Evolutionary conservation across 176 grass and related monocot species (phyloP).

Genomic region (Lolium rigidum): DNA sequence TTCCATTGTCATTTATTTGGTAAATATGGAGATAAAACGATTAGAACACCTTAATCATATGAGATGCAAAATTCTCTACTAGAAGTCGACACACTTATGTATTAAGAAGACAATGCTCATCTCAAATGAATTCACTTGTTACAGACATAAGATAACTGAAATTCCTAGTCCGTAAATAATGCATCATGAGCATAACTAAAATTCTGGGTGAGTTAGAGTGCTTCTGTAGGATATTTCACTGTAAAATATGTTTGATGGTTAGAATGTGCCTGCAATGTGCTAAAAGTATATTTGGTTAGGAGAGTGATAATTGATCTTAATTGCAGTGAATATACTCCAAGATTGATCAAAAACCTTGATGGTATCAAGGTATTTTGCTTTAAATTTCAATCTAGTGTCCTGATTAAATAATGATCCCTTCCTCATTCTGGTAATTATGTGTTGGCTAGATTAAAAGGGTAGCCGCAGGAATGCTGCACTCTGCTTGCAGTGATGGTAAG

Average conservation of each 20-base stretch:
- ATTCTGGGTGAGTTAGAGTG: background rate
- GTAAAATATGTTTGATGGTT: conserved; percentile 30
- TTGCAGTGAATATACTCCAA: conserved; percentile 97
- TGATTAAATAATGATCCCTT: conserved; percentile 9
- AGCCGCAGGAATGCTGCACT: conserved; percentile 95
- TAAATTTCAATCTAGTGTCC: conserved; percentile 25
- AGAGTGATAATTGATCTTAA: conserved; percentile 47
- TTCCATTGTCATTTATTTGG: conserved; percentile 17
- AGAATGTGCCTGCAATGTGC: conserved; percentile 12
- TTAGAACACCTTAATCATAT: conserved; percentile 9
- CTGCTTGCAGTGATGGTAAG: conserved; percentile 90
- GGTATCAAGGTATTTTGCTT: conserved; percentile 74
- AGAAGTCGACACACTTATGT: conserved; percentile 22
- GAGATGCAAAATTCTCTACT: conserved; percentile 31
- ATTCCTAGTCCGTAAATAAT: conserved; percentile 5
- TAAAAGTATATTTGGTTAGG: conserved; percentile 7
- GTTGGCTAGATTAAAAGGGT: conserved; percentile 75
- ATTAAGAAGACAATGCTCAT: conserved; percentile 9
- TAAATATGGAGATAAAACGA: conserved; percentile 11
- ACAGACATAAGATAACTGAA: conserved; percentile 5
- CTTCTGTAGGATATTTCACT: conserved; percentile 2
- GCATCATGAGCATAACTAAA: conserved; percentile 36
- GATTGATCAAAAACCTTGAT: conserved; percentile 87
- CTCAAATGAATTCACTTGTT: background rate
- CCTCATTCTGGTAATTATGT: conserved; percentile 33